Conservation (phyloP, 2,329 filamentous ascomycete species). For the Aspergillus luchuensis region DNA sequence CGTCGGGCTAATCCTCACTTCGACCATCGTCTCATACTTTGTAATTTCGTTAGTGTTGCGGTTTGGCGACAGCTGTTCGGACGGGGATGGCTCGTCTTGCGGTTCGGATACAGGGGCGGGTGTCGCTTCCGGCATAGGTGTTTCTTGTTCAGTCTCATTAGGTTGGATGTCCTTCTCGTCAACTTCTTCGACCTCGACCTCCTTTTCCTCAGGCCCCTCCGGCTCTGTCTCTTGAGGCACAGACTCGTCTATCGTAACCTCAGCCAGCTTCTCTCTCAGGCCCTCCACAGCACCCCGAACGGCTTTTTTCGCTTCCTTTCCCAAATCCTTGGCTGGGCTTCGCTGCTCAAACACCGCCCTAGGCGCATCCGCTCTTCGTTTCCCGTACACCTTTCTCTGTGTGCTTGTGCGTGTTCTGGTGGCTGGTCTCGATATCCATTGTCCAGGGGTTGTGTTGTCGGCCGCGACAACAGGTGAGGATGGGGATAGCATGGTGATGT, state of each 20-base stretch:
- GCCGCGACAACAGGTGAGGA: conserved; percentile 15
- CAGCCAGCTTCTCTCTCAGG: conserved; percentile 31
- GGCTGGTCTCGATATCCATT: conserved; percentile 23
- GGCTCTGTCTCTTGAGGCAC: not conserved
- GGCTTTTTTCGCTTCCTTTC: conserved; percentile 6
- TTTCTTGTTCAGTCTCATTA: not conserved
- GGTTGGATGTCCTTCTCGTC: not conserved
- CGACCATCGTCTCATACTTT: conserved; percentile 29
- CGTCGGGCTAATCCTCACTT: conserved; percentile 29
- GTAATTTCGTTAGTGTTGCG: conserved; percentile 7
- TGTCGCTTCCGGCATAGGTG: not conserved
- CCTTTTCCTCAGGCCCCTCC: not conserved
- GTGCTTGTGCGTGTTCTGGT: conserved; percentile 28
- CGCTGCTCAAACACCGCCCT: conserved; percentile 39
- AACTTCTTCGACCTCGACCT: not conserved
- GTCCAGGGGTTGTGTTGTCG: conserved; percentile 24
- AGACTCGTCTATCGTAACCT: conserved; percentile 28
- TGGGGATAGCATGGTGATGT: conserved; percentile 17
- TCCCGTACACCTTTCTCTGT: conserved; percentile 40
- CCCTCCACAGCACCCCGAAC: conserved; percentile 24
- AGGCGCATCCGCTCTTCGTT: conserved; percentile 36
- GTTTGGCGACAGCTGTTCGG: conserved; percentile 5
- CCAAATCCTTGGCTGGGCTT: conserved; percentile 25
- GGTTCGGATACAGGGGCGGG: not conserved
- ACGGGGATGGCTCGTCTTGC: not conserved